A percentile compares a stretch with the other conserved stretches of the same genome.
Evolutionary conservation across 306 rosid genomes (phyloP).

Genomic region (Acacia melanoxylon): DNA sequence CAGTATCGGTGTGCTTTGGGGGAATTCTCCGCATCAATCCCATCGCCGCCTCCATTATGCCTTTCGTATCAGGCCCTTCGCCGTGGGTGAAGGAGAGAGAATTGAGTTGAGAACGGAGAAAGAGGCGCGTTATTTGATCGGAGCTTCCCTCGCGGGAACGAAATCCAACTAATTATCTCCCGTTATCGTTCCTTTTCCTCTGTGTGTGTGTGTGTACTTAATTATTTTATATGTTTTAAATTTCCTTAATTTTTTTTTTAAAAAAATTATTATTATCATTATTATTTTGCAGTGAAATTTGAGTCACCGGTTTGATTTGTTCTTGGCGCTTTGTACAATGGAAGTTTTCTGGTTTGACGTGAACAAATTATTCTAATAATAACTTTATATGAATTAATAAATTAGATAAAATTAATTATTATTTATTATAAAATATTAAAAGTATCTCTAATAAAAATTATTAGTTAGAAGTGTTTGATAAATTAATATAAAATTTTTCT

Average conservation of each 20-base stretch:
- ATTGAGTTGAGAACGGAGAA: background rate
- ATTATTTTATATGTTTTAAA: no score
- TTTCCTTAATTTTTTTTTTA: no score
- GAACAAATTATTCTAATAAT: no score
- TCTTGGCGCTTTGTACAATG: background rate
- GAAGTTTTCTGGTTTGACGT: no score
- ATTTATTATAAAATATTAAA: no score
- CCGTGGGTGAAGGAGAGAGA: background rate
- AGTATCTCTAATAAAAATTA: no score
- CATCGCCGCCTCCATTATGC: slow-evolving; percentile 89
- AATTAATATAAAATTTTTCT: no score
- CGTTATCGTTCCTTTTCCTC: background rate
- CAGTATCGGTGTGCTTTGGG: slow-evolving; percentile 85
- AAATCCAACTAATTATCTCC: background rate
- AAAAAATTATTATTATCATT: no score
- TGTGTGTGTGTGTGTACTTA: no score
- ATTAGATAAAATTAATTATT: no score
- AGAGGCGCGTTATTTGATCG: background rate
- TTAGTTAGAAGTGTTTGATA: no score
- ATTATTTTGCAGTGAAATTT: background rate
- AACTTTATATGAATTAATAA: no score
- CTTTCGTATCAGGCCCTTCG: background rate
- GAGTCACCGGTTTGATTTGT: background rate
- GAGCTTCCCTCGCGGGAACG: background rate
- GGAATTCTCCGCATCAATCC: slow-evolving; percentile 94